Evolutionary conservation across 768 basidiomycete genomes (phyloP), one percentile per base, ranked within the genome.

Genomic region (Paxillus involutus): DNA sequence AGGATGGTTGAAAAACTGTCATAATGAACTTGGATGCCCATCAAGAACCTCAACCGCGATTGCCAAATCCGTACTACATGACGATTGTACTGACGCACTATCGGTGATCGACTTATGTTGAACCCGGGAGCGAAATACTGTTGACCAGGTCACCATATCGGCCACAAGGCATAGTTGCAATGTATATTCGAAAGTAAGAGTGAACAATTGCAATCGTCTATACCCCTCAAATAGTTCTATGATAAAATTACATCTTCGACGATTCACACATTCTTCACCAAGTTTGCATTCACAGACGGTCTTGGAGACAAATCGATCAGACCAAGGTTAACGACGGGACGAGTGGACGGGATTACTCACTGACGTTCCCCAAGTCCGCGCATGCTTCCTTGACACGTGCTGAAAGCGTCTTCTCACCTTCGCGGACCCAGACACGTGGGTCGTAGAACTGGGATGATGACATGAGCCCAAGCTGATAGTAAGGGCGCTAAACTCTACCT

Each of bases 401-500:
- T 45, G 71, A 44, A 61, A 98, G 82, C 17, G 94, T 96, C 85
- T 95, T 94, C 80, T 98, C 94, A 61, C 95, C 95, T 76, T 97
- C 94, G 65, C 96, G 91, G 47, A 99, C 94, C 96, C 96, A 99
- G 55, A 95, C 88, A 78, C 96, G 91, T 47, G 94, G 95, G 73
- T 96, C 94, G 75, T 96, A 96, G 79, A 73, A 88, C 89, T 89
- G 58, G 13, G 17, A 32, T 39, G 10, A 17, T 14, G 29, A 44
- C 5, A n/a, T 58, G 14, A 55, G 52, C 35, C 3, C 8, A 13
- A 13, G 36, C 17, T 21, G 44, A 14, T 4, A 26, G 49, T 46
- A 49, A 3, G 46, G 42, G 12, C 2, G 9, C 41, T 26, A 17
- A 9, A 12, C 55, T 67, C 19, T 51, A 86, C 88, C 85, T 98